Base-by-base conservation (phyloP, 163 green algal genomes). In the Scenedesmus sp. region DNA sequence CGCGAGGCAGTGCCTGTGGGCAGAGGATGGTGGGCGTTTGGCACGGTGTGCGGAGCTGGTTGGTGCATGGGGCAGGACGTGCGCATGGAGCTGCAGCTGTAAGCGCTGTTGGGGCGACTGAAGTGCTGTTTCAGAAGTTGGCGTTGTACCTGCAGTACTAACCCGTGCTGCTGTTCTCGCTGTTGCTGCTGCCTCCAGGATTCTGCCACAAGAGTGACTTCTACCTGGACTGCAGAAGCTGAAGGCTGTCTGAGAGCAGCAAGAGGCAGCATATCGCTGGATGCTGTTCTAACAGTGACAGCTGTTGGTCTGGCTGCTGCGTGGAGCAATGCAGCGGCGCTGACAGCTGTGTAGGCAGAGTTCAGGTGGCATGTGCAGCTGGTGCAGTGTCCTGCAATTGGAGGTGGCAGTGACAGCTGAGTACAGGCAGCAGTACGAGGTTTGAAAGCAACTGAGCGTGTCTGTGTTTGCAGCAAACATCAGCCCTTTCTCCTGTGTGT, bases 201-300 rank as follows among this genome's bases (percentile, higher is more conserved):
- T 56, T 81, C 88, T 24, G n/a, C 51, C 81, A 92, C 65, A 79
- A 89, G 81, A 61, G n/a, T 26, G 88, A 92, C 81, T 92, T 92
- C 61, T 92, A 83, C 68, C 51, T 88, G 44, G 80, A 88, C 33
- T 92, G 61, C 61, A 89, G 65, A 85, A 59, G 65, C 73, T 92
- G 53, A 84, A 90, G 44, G 56, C 82, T 16, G 20, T 53, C 33
- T 84, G 78, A 84, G 42, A 49, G 73, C 37, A 83, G 73, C 73
- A 83, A 13, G 24, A n/a, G 2, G 73, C n/a, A n/a, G n/a, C n/a
- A n/a, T 4, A n/a, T 12, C 56, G n/a, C n/a, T 30, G 73, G 12
- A n/a, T 43, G 73, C 73, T 49, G 37, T 83, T 33, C 33, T 18
- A 24, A 30, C 65, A 40, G 24, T 76, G 65, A 30, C 30, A 20